These are phyloP conservation scores for Sequoiadendron giganteum DNA, from an alignment of 75 land plant species.

Conservation along the genomic window DNA sequence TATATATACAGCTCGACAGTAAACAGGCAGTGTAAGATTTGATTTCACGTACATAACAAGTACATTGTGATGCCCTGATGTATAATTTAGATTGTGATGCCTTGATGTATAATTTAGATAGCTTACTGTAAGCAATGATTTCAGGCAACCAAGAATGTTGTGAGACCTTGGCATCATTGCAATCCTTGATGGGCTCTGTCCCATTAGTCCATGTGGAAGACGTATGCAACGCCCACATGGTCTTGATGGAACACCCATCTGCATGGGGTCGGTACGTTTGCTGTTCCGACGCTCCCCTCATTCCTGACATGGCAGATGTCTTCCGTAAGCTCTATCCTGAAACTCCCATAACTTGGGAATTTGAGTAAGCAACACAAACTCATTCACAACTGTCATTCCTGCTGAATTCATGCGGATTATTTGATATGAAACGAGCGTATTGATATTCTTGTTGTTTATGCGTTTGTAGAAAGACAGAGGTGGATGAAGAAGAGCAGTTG, in stretches of 20 bases:
- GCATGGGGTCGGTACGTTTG: conserved; percentile 70
- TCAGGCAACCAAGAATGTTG: background rate
- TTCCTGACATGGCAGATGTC: background rate
- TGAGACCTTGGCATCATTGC: background rate
- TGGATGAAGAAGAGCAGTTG: no score
- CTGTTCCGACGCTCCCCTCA: conserved; percentile 23
- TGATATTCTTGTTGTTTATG: no score
- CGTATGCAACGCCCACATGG: conserved; percentile 69
- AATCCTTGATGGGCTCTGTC: conserved; percentile 31
- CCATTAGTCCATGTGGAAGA: conserved; percentile 77
- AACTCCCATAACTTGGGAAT: background rate
- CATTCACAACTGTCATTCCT: no score
- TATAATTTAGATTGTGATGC: no score
- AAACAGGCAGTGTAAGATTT: no score
- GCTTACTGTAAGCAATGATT: background rate
- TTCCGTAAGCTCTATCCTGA: background rate
- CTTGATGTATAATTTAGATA: no score
- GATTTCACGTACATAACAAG: no score
- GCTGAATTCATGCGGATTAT: no score
- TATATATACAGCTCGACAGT: background rate
- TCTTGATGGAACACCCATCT: conserved; percentile 51
- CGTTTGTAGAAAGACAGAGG: no score
- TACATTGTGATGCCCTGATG: no score
- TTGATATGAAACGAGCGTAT: no score
- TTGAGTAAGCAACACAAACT: background rate